Conservation (phyloP, 345 rosid species). For the Salix purpurea region DNA sequence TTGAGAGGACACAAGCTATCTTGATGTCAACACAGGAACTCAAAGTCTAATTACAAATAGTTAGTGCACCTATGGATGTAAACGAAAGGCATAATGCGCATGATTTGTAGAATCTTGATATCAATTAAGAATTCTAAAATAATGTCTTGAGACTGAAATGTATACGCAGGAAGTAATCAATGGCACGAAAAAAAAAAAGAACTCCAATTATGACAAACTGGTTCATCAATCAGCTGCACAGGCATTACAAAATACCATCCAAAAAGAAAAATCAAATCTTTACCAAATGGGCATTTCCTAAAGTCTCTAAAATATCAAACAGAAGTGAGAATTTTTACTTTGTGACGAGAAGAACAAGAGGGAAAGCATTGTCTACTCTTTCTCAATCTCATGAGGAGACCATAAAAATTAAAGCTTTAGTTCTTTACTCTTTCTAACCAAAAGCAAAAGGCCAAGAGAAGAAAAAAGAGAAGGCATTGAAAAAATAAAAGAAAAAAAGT, state of each 20-base stretch:
- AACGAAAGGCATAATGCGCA: slow-evolving; percentile 2
- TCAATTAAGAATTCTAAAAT: not conserved
- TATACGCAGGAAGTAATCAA: not conserved
- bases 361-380: slow-evolving; percentile 48
- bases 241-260: not conserved
- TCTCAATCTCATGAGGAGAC: slow-evolving; percentile 45
- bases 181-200: not conserved
- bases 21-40: not conserved
- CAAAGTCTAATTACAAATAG: not conserved
- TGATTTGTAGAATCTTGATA: not conserved
- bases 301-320: not conserved
- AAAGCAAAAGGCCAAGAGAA: slow-evolving; percentile 27
- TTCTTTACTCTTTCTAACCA: slow-evolving; percentile 29
- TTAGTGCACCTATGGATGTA: not conserved
- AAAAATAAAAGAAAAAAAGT: slow-evolving; percentile 19
- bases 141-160: not conserved
- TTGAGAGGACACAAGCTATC: not conserved
- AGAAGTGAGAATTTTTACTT: slow-evolving; percentile 30
- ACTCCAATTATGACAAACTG: not conserved
- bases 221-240: not conserved
- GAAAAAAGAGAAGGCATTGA: slow-evolving; percentile 6
- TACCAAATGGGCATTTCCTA: slow-evolving; percentile 1
- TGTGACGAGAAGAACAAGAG: slow-evolving; percentile 50
- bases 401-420: slow-evolving; percentile 30
- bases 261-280: not conserved